Percentiles rank a stretch among this genome's conserved stretches.
Evolutionary conservation across 805 yeast genomes (phyloP).

Genomic region (Metschnikowia proteae): DNA sequence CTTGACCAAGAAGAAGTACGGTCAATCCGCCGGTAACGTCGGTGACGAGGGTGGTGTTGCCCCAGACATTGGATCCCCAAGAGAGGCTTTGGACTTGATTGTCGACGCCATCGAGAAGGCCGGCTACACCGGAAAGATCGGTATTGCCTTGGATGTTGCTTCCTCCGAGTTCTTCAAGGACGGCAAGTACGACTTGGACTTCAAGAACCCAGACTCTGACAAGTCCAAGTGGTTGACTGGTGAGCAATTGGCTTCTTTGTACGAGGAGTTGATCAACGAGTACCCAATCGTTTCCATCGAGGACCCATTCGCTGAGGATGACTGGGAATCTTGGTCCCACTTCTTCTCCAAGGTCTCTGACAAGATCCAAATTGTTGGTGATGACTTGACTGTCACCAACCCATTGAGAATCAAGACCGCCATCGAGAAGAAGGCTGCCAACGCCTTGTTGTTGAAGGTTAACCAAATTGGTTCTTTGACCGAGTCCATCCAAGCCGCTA

Average conservation of each 20-base stretch:
- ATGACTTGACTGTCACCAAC: slow-evolving; percentile 98
- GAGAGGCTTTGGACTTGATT: slow-evolving; percentile 95
- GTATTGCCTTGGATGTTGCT: slow-evolving; percentile 94
- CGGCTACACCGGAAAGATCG: slow-evolving; percentile 91
- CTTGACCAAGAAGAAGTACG: slow-evolving; percentile 90
- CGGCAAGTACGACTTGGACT: slow-evolving; percentile 96
- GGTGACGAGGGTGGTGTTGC: slow-evolving; percentile 99
- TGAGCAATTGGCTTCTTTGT: slow-evolving; percentile 79
- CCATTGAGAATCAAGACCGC: slow-evolving; percentile 92
- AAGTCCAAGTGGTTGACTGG: slow-evolving; percentile 87
- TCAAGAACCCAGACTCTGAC: slow-evolving; percentile 95
- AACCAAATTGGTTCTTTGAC: slow-evolving; percentile 97
- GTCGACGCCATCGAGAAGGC: slow-evolving; percentile 85
- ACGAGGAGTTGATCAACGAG: slow-evolving; percentile 72
- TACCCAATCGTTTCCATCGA: slow-evolving; percentile 98
- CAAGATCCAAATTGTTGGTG: slow-evolving; percentile 88
- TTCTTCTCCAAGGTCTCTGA: slow-evolving; percentile 67
- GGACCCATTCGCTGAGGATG: slow-evolving; percentile 99
- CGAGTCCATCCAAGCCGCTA: slow-evolving; percentile 96
- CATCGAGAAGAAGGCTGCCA: slow-evolving; percentile 93
- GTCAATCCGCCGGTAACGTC: slow-evolving; percentile 98
- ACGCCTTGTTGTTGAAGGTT: slow-evolving; percentile 93
- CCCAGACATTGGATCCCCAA: slow-evolving; percentile 92
- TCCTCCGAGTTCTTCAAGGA: slow-evolving; percentile 97
- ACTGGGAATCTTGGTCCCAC: slow-evolving; percentile 97